phyloP scores from a whole-genome alignment of 352 stramenopile genomes.

The Phytophthora pisi region DNA sequence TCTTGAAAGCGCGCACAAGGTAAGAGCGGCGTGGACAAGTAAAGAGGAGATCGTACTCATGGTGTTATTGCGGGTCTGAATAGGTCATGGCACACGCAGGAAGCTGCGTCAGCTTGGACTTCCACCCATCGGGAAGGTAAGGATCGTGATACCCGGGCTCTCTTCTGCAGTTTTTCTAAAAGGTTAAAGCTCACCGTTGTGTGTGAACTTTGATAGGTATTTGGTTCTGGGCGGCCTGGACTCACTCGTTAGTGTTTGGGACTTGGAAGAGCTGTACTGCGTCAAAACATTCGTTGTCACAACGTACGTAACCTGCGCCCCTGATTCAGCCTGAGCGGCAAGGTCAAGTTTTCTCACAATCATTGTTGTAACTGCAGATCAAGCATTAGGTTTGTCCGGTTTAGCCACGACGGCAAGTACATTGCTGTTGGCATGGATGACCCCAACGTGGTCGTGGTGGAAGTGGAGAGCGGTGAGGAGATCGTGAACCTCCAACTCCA shows the following conservation, averaged over 20 bases:
- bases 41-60: constrained; percentile 1
- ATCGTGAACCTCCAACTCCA: constrained; percentile 70
- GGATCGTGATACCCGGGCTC: neutral
- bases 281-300: constrained; percentile 83
- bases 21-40: constrained; percentile 8
- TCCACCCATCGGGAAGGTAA: constrained; percentile 78
- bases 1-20: constrained; percentile 85
- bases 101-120: constrained; percentile 82
- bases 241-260: constrained; percentile 86
- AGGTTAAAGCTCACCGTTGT: neutral
- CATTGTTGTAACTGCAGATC: constrained; percentile 41
- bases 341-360: neutral
- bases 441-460: constrained; percentile 66
- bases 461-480: constrained; percentile 65
- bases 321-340: too few relatives aligned
- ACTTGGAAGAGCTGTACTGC: constrained; percentile 88
- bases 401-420: constrained; percentile 75
- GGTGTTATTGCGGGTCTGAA: neutral
- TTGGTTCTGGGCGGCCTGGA: constrained; percentile 82
- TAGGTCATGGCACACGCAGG: constrained; percentile 81
- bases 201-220: constrained; percentile 42
- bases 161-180: neutral
- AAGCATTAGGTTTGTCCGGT: constrained; percentile 81
- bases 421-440: constrained; percentile 84
- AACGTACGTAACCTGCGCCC: constrained; percentile 47